phyloP scores from a whole-genome alignment of 345 rosid genomes.

The Ceriops zippeliana region DNA sequence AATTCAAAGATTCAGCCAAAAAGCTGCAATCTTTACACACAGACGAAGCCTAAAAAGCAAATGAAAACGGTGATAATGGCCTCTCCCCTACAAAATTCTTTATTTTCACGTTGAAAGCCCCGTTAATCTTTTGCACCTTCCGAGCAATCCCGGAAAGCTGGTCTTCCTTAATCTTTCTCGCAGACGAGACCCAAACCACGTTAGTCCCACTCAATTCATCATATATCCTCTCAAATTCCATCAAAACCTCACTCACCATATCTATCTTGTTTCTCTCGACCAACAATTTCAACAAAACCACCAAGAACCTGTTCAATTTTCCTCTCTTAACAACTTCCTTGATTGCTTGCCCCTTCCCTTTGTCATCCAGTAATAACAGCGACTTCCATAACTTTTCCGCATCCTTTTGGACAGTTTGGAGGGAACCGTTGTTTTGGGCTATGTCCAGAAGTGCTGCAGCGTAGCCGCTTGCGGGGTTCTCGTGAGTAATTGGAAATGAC shows the following conservation, averaged over 20 bases:
- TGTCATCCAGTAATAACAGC: conserved; percentile 36
- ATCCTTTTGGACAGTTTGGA: conserved; percentile 39
- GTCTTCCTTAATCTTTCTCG: conserved; percentile 24
- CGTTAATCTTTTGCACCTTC: conserved; percentile 21
- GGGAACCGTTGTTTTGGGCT: conserved; percentile 45
- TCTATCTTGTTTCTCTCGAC: conserved; percentile 40
- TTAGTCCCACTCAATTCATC: conserved; percentile 36
- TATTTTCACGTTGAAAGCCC: conserved; percentile 34
- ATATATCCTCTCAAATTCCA: conserved; percentile 60
- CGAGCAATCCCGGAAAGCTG: conserved; percentile 27
- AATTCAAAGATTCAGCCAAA: too few relatives aligned
- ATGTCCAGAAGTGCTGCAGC: conserved; percentile 71
- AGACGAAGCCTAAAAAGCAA: too few relatives aligned
- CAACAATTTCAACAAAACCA: conserved; percentile 53
- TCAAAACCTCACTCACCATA: conserved; percentile 47
- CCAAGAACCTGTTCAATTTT: conserved; percentile 40
- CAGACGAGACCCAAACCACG: conserved; percentile 38
- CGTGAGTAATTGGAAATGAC: conserved; percentile 32
- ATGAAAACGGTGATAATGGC: neutral
- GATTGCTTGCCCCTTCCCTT: conserved; percentile 34
- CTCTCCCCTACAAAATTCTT: conserved; percentile 23
- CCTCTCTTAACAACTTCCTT: conserved; percentile 38
- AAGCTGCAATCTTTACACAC: too few relatives aligned
- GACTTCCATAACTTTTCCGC: conserved; percentile 38
- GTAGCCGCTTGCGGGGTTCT: conserved; percentile 57